Base-by-base conservation (phyloP, 1,139 yeast species). In the Suhomyces kunorum region DNA sequence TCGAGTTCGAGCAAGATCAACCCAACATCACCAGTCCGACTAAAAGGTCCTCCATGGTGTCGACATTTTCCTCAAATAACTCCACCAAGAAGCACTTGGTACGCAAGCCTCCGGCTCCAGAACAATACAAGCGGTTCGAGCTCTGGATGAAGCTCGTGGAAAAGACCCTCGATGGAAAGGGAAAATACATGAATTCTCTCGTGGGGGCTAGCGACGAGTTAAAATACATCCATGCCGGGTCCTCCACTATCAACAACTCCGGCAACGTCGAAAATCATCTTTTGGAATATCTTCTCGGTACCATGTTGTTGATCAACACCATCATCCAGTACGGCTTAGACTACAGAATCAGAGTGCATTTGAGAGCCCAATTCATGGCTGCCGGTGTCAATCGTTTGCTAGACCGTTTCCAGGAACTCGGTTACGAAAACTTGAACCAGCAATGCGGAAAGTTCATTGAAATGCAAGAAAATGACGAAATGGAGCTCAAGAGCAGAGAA, bases 201-300 rank as follows among this genome's bases (percentile, higher is more conserved):
- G 98, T 92, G 7, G 97, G 97, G 1, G 96, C 97, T 1, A 83
- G 90, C 46, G 95, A 85, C n/a, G 98, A 92, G 50, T 73, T 82
- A 41, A 81, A 81, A 46, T 68, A 78, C 11, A 70, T 71, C 15
- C 63, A 61, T 46, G 73, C 79, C 8, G 87, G 88, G 1, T 76
- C 83, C 30, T 34, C 55, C 1, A 40, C 48, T 8, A 53, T 49
- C 30, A 54, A 53, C 28, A 45, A 51, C 16, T 51, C 53, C 23
- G 54, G 55, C 31, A 61, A 61, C 30, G 46, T 58, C 12, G 96
- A 89, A 55, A 80, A 79, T 48, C 81, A 85, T 39, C 72, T 92
- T 20, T 67, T 82, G 51, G 97, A 90, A 47, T 92, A 90, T 61
- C 81, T 92, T 25, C 70, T 83, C 36, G 79, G 90, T 13, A 83